Percentiles rank a stretch among this genome's conserved stretches.
These are phyloP conservation scores for Gynostemma pentaphyllum DNA, from an alignment of 306 rosid species.

Conservation along the genomic window DNA sequence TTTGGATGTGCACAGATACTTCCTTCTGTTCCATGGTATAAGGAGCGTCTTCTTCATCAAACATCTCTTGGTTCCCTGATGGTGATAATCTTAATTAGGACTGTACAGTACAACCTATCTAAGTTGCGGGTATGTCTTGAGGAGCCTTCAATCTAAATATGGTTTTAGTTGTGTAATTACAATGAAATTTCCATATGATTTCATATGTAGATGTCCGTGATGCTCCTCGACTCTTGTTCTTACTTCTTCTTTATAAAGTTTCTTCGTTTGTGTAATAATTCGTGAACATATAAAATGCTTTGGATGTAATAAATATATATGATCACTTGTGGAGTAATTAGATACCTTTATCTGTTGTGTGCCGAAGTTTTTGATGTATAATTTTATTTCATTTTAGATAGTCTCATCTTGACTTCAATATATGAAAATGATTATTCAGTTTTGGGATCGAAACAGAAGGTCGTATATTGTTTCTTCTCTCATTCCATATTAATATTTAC, in stretches of 20 bases:
- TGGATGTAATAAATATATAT: not conserved
- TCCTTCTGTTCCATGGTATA: slow-evolving; percentile 88
- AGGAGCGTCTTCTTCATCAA: slow-evolving; percentile 95
- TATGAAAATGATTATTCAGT: no score
- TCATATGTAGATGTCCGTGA: not conserved
- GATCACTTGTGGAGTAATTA: not conserved
- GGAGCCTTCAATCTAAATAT: not conserved
- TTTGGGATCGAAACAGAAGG: no score
- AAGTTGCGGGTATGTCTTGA: slow-evolving; percentile 71
- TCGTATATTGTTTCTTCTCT: no score
- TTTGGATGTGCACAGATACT: slow-evolving; percentile 47
- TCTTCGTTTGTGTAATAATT: no score
- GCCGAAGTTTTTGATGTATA: no score
- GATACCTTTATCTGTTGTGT: not conserved
- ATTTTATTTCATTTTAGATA: no score
- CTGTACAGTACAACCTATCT: slow-evolving; percentile 90
- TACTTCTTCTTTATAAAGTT: not conserved
- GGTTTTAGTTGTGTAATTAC: slow-evolving; percentile 4
- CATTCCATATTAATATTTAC: no score
- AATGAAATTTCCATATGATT: slow-evolving; percentile 4
- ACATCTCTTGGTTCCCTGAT: slow-evolving; percentile 92
- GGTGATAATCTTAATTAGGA: slow-evolving; percentile 90
- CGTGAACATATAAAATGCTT: not conserved
- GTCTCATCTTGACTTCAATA: no score
- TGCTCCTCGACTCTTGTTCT: not conserved